phyloP scores from a whole-genome alignment of 805 yeast genomes.

The Candida nemodendra region DNA sequence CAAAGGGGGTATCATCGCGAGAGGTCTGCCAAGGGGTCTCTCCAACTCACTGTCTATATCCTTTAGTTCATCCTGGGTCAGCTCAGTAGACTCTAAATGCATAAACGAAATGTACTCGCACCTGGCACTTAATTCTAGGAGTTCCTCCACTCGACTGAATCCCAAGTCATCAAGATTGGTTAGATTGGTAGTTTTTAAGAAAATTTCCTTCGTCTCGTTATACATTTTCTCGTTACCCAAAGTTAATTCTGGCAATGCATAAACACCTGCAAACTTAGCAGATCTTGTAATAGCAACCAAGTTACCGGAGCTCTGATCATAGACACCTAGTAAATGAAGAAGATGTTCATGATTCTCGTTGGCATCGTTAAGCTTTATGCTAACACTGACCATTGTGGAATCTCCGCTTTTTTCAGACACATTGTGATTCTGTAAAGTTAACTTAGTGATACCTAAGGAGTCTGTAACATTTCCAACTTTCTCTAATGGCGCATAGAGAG shows the following conservation, averaged over 20 bases:
- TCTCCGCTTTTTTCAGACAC: constrained; percentile 12
- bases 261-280: constrained; percentile 62
- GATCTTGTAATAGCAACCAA: constrained; percentile 56
- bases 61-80: constrained; percentile 50
- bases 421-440: constrained; percentile 18
- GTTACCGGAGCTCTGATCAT: constrained; percentile 66
- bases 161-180: constrained; percentile 40
- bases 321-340: constrained; percentile 56
- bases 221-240: constrained; percentile 39
- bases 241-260: constrained; percentile 58
- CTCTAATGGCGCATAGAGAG: constrained; percentile 5
- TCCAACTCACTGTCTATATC: constrained; percentile 69
- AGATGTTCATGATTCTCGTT: constrained; percentile 49
- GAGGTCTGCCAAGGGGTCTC: constrained; percentile 79
- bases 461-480: constrained; percentile 30
- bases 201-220: constrained; percentile 43
- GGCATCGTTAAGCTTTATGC: constrained; percentile 37
- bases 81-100: constrained; percentile 63
- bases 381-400: constrained; percentile 36
- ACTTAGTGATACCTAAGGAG: constrained; percentile 21
- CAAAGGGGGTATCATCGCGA: constrained; percentile 55
- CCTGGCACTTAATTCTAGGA: constrained; percentile 33
- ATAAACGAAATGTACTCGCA: constrained; percentile 75
- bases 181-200: constrained; percentile 43
- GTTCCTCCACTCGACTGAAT: constrained; percentile 35